These are phyloP conservation scores for Rosa persica DNA, from an alignment of 306 rosid genomes.

Conservation along the genomic window DNA sequence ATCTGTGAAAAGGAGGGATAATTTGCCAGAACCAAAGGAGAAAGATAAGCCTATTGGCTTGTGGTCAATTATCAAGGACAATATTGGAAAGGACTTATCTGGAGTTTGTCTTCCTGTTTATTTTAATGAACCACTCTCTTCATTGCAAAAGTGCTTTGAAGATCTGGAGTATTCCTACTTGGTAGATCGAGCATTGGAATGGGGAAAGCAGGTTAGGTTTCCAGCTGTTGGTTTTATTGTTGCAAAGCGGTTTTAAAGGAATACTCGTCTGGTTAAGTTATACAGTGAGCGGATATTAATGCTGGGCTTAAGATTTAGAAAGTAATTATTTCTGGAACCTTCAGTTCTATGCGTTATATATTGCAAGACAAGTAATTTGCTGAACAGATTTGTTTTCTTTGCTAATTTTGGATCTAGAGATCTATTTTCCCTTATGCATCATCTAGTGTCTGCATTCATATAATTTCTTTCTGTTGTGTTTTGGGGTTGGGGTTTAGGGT, in stretches of 20 bases:
- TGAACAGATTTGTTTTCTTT: neutral
- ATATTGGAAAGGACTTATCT: constrained; percentile 97
- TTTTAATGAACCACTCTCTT: constrained; percentile 97
- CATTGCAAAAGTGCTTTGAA: constrained; percentile 97
- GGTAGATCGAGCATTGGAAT: constrained; percentile 87
- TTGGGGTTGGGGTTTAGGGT: neutral
- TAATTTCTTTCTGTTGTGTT: neutral
- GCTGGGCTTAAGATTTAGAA: neutral
- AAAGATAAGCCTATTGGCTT: constrained; percentile 86
- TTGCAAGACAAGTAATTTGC: neutral
- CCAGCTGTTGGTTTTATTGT: constrained; percentile 44
- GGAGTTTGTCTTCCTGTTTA: constrained; percentile 99
- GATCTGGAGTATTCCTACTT: constrained; percentile 93
- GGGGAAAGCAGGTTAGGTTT: constrained; percentile 96
- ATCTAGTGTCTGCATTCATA: neutral
- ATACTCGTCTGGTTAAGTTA: constrained; percentile 38
- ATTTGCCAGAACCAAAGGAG: constrained; percentile 92
- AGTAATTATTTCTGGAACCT: neutral
- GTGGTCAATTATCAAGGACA: constrained; percentile 99
- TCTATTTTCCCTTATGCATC: neutral
- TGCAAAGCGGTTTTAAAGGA: constrained; percentile 48
- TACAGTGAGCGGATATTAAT: constrained; percentile 9
- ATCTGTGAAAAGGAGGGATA: constrained; percentile 80
- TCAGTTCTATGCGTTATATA: neutral
- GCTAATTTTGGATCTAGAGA: neutral